Conservation (phyloP, 176 grass and related monocot species). For the Saccharum spontaneum region DNA sequence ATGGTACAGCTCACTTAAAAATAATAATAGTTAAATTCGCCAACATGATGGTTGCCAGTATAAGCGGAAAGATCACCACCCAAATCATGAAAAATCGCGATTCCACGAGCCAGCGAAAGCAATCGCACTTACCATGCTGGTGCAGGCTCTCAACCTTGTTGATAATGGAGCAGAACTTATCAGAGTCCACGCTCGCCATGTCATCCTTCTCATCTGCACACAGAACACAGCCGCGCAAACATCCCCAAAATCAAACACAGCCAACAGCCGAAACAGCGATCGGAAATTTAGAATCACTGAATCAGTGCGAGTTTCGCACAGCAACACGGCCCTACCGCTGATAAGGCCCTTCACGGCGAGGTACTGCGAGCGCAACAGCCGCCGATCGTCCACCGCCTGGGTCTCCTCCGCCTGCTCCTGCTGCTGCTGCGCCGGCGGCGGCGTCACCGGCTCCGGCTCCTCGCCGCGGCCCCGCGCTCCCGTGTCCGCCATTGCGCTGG, state of each 20-base stretch:
- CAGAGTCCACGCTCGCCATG: constrained; percentile 46
- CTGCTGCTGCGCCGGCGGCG: neutral
- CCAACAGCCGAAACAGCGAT: neutral
- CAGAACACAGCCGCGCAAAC: neutral
- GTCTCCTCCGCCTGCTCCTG: neutral
- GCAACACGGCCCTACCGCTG: constrained; percentile 37
- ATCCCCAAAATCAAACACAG: neutral
- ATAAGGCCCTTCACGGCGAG: constrained; percentile 69
- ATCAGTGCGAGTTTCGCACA: neutral
- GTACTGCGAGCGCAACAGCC: constrained; percentile 71
- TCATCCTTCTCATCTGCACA: constrained; percentile 70
- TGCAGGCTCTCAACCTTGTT: constrained; percentile 70
- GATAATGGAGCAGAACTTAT: constrained; percentile 69
- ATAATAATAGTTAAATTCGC: too few relatives aligned
- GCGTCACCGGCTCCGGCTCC: neutral
- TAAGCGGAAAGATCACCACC: neutral
- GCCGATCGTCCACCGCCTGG: constrained; percentile 51
- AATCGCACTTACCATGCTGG: constrained; percentile 36
- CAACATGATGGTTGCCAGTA: neutral
- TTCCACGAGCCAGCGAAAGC: neutral
- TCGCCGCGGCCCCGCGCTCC: neutral
- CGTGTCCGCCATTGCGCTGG: neutral
- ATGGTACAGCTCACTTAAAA: too few relatives aligned
- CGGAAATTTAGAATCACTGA: neutral
- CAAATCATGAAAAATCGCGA: neutral